Base-by-base conservation (phyloP, 2,329 filamentous ascomycete species). In the Diaporthe ampelina region DNA sequence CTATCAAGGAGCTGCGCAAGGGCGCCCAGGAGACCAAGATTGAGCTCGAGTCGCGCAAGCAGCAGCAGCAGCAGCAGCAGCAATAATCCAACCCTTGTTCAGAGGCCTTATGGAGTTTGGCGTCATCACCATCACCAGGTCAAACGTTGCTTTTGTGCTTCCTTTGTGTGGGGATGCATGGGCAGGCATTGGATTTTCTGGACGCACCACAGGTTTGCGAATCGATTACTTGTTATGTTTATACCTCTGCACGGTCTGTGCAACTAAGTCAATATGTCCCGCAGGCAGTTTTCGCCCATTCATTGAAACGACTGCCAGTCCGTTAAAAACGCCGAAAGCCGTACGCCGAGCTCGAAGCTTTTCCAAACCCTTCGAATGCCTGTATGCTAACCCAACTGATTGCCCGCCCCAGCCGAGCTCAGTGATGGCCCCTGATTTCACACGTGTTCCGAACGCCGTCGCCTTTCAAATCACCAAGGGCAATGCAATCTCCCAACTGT, bases 1-100 rank as follows among this genome's bases (percentile, higher is more conserved):
- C 91, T 52, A 86, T 92, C 73, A 90, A 90, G 79, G 90, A 91
- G 78, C 82, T 92, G 70, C 85, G 90, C 40, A 87, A 87, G 76
- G 88, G 91, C 75, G 88, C 87, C 15, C 88, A 89, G 76, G 85
- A 86, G 71, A 83, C 85, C 21, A 85, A 89, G 74, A 83, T 86
- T 29, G 81, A 85, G 69, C 79, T 82, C 19, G 82, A 82, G 5
- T 76, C 79, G 4, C 79, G 79, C 11, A 75, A 70, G 70, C 70
- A 74, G 78, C 78, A 76, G 78, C 77, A 77, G 78, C 57, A 61
- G 37, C 35, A 63, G 24, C 59, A 65, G 19, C 61, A 65, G 15
- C 40, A 43, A 43, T 19, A 68, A 45, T 21, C 13, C 21, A 19
- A 26, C n/a, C 32, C 26, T 32, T 13, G 63, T 29, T 37, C 11